Conservation (phyloP, 2,329 filamentous ascomycete species). For the Cercospora sp. region DNA sequence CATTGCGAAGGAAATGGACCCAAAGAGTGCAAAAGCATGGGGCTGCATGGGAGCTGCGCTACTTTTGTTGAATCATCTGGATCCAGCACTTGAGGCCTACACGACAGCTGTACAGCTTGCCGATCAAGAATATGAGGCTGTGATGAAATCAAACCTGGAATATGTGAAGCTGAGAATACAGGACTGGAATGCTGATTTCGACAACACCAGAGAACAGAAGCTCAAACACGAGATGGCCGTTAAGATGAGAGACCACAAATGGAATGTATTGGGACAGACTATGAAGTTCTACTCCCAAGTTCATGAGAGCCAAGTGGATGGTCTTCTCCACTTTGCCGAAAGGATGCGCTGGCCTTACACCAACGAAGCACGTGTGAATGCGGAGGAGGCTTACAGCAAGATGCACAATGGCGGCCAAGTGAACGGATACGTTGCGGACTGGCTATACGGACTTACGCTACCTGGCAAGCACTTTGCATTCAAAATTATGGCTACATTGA, state of each 20-base stretch:
- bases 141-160: not conserved
- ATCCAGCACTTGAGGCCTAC: not conserved
- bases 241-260: not conserved
- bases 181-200: not conserved
- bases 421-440: not conserved
- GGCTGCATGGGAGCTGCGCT: not conserved
- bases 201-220: not conserved
- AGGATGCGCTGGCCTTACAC: constrained; percentile 1
- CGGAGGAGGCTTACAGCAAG: not conserved
- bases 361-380: not conserved
- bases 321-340: not conserved
- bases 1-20: not conserved
- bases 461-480: constrained; percentile 4
- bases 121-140: not conserved
- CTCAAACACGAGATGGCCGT: not conserved
- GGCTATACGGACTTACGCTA: constrained; percentile 1
- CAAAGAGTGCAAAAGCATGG: not conserved
- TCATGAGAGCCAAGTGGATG: constrained; percentile 7
- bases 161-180: not conserved
- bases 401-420: not conserved
- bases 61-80: not conserved
- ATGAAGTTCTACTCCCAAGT: not conserved
- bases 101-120: not conserved
- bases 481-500: constrained; percentile 6
- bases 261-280: not conserved